Evolutionary conservation across 768 basidiomycete genomes (phyloP).

Genomic region (Tulasnella sp.): DNA sequence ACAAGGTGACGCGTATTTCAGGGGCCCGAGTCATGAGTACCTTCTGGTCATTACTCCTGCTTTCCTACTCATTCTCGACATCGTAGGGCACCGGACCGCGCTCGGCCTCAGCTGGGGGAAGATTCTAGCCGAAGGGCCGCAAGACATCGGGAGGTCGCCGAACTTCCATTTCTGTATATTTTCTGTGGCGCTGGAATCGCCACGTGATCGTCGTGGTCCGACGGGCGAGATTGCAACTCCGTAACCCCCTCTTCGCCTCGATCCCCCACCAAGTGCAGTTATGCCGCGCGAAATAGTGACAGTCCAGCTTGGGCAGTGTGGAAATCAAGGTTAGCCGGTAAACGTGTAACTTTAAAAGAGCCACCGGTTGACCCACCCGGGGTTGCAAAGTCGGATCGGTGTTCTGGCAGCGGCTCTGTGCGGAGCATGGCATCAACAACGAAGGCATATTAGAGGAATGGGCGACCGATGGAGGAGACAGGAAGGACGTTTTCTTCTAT

Average conservation of each 20-base stretch:
- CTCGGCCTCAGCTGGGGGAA: no score
- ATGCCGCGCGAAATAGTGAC: slow-evolving; percentile 85
- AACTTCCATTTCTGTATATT: neutral
- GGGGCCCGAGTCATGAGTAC: neutral
- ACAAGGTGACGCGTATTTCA: neutral
- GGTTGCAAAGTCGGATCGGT: slow-evolving; percentile 81
- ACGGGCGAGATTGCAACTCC: neutral
- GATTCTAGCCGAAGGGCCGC: neutral
- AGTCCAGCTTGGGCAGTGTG: slow-evolving; percentile 82
- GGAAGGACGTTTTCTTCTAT: slow-evolving; percentile 99
- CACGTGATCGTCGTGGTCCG: neutral
- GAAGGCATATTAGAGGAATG: slow-evolving; percentile 95
- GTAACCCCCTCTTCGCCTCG: neutral
- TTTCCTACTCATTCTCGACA: neutral
- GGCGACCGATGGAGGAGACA: slow-evolving; percentile 90
- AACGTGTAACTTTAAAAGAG: neutral
- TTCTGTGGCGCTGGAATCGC: neutral
- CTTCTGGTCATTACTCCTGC: neutral
- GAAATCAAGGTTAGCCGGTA: slow-evolving; percentile 68
- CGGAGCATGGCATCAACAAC: slow-evolving; percentile 95
- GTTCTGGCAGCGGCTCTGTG: slow-evolving; percentile 97
- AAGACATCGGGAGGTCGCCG: neutral
- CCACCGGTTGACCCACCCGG: neutral
- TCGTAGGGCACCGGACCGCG: no score
- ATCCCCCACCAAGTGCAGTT: neutral